Conservation (phyloP, 225 moss, liverwort and hornwort genomes). For the Marchantia polymorpha region DNA sequence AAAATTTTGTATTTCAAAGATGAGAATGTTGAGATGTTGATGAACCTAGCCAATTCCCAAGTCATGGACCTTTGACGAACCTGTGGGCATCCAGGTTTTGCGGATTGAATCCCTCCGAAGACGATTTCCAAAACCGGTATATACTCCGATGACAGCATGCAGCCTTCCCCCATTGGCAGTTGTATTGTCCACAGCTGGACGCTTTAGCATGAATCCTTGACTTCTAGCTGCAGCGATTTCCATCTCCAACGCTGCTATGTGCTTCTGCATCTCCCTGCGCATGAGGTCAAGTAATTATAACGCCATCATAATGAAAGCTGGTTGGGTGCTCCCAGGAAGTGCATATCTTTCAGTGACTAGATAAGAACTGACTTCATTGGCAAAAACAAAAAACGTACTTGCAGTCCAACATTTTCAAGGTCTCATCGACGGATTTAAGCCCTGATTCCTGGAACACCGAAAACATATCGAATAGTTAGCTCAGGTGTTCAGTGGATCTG, state of each 20-base stretch:
- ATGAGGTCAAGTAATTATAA: not conserved
- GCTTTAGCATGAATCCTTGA: constrained; percentile 62
- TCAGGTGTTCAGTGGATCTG: not conserved
- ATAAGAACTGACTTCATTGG: not conserved
- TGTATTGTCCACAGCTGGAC: constrained; percentile 34
- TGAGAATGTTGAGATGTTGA: not conserved
- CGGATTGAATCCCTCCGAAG: constrained; percentile 71
- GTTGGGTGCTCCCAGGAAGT: not conserved
- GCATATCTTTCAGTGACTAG: too few relatives aligned
- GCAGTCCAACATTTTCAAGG: constrained; percentile 77
- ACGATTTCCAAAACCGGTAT: constrained; percentile 73
- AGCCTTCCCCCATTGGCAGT: constrained; percentile 40
- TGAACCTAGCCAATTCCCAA: not conserved
- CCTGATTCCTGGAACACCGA: constrained; percentile 53
- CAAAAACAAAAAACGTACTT: constrained; percentile 50
- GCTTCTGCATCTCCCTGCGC: constrained; percentile 71
- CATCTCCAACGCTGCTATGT: constrained; percentile 67
- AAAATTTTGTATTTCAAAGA: not conserved
- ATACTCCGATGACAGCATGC: constrained; percentile 68
- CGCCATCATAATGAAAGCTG: not conserved
- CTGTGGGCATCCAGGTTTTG: constrained; percentile 80
- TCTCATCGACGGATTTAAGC: constrained; percentile 75
- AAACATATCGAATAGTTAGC: constrained; percentile 8
- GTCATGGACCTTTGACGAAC: constrained; percentile 25
- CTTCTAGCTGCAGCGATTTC: constrained; percentile 82